Conservation (phyloP, 306 rosid genomes). For the Casuarina equisetifolia region DNA sequence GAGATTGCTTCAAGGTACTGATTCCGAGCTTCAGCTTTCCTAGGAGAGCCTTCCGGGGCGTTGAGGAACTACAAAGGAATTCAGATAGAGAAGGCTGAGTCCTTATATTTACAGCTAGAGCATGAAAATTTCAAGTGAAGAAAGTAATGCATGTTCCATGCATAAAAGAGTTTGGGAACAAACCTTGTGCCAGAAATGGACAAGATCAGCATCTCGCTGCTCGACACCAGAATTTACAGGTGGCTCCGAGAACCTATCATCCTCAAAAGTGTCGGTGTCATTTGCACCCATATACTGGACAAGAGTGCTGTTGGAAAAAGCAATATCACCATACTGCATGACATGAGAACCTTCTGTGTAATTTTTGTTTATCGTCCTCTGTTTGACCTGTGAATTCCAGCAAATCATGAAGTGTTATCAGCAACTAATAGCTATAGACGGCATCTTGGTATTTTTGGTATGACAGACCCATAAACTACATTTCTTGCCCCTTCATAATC, state of each 20-base stretch:
- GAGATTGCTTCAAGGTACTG: constrained; percentile 85
- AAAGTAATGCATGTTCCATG: background rate
- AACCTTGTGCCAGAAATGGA: constrained; percentile 98
- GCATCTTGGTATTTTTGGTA: constrained; percentile 12
- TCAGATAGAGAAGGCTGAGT: constrained; percentile 21
- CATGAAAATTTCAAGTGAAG: background rate
- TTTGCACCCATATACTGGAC: constrained; percentile 71
- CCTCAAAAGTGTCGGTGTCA: constrained; percentile 71
- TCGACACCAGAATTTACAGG: constrained; percentile 59
- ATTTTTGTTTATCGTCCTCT: constrained; percentile 61
- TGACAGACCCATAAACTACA: constrained; percentile 6
- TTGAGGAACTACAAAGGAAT: constrained; percentile 63
- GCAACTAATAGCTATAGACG: constrained; percentile 3
- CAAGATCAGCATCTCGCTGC: constrained; percentile 95
- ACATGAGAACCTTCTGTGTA: constrained; percentile 76
- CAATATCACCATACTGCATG: constrained; percentile 86
- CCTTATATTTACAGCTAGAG: background rate
- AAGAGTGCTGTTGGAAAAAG: constrained; percentile 45
- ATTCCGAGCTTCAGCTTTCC: constrained; percentile 74
- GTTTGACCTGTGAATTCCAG: constrained; percentile 62
- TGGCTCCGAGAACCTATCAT: constrained; percentile 58
- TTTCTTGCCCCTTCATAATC: background rate
- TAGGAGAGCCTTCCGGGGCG: constrained; percentile 79
- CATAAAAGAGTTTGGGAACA: constrained; percentile 9
- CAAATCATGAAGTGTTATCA: background rate